Base-by-base conservation (phyloP, 305 asterid species). In the Solanum hybrid region DNA sequence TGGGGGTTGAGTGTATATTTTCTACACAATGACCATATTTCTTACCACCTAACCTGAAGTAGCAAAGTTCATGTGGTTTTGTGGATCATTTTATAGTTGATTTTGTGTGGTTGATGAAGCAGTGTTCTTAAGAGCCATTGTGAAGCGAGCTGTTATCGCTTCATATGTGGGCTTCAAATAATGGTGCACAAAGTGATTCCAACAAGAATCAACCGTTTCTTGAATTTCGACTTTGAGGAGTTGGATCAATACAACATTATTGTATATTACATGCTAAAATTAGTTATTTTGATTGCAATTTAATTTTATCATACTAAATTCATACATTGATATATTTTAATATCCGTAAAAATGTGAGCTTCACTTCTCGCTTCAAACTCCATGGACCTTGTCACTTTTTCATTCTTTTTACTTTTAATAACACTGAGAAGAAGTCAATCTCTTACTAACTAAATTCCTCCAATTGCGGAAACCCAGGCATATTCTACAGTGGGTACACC, bases 401-500 rank as follows among this genome's bases (percentile, higher is more conserved):
- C 29, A 38, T 38, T 20, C 24, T 80, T 79, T 79, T 38, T 32
- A 1, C 66, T 80, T 80, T 38, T 38, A 26, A 38, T 80, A 24
- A 38, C 34, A 80, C 24, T n/a, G 64, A 37, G 60, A 37, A 37
- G 46, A 85, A 60, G 88, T 85, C 78, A 34, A n/a, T 64, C 32
- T 85, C 78, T 60, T 85, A 34, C 88, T 42, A 88, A 66, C 64
- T 35, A 17, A 86, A 88, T 91, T 89, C 38, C 72, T 87, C 80
- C 66, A 82, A 69, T 87, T 91, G 69, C 16, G 90, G 80, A 90
- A 85, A 88, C 93, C 92, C 96, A 97, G 99, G 99, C 99, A 87
- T 97, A 94, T 91, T 96, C 99, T 46, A 96, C 99, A 17, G 99
- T 97, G 60, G 99, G 99, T 79, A 97, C 99, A 86, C 99, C 99